phyloP scores from a whole-genome alignment of 495 filamentous ascomycete genomes.

The Mytilinidion resinicola region DNA sequence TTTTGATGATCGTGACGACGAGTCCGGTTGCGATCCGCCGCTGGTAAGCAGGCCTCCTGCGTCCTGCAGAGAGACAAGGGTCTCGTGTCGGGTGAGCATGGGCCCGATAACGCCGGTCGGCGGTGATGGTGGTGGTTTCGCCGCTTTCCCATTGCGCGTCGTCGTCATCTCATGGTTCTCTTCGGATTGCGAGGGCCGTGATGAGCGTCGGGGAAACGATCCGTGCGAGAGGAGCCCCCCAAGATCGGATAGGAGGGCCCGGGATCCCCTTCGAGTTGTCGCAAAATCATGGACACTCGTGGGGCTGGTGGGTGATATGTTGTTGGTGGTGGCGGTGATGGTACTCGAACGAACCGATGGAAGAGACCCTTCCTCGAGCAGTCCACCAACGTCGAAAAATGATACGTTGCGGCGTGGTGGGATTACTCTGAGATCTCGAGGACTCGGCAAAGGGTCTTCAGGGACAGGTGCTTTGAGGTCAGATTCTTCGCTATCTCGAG shows the following conservation, averaged over 20 bases:
- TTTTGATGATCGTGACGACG: no score
- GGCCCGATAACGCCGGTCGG: constrained; percentile 21
- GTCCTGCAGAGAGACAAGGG: constrained; percentile 24
- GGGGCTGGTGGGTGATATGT: constrained; percentile 34
- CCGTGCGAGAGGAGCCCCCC: constrained; percentile 24
- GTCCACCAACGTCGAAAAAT: constrained; percentile 38
- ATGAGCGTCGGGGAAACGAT: constrained; percentile 9
- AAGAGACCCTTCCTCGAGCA: constrained; percentile 28
- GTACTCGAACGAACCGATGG: neutral
- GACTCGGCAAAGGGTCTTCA: constrained; percentile 22
- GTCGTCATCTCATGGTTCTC: constrained; percentile 18
- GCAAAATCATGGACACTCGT: constrained; percentile 41
- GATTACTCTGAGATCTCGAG: constrained; percentile 14
- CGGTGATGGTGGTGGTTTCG: neutral
- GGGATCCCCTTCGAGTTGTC: constrained; percentile 27
- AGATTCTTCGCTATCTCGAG: constrained; percentile 22
- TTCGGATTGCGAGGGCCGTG: constrained; percentile 20
- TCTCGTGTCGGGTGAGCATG: constrained; percentile 17
- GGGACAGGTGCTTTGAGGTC: constrained; percentile 5
- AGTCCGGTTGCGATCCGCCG: no score
- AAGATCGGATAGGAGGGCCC: constrained; percentile 25
- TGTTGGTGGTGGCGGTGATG: neutral
- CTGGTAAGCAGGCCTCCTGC: constrained; percentile 17
- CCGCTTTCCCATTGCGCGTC: constrained; percentile 6
- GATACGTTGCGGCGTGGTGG: constrained; percentile 22